phyloP scores from a whole-genome alignment of 768 basidiomycete species.

The Suillus bovinus region DNA sequence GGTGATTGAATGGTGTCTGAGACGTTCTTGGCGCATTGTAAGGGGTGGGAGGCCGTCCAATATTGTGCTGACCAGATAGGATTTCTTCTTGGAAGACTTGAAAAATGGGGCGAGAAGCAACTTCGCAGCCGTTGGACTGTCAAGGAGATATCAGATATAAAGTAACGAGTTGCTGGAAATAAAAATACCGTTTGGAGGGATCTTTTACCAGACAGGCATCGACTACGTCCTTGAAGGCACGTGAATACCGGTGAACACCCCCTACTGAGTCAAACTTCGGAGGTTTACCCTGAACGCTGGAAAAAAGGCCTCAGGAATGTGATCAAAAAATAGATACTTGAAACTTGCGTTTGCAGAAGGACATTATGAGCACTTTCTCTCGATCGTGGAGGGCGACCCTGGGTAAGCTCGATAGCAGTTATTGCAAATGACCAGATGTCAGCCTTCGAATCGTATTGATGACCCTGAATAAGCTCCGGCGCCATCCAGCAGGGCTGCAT shows the following conservation, averaged over 20 bases:
- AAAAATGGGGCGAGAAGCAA: slow-evolving; percentile 82
- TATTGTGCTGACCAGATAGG: slow-evolving; percentile 75
- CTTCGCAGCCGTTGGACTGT: slow-evolving; percentile 74
- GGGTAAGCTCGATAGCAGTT: slow-evolving; percentile 87
- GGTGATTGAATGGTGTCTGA: slow-evolving; percentile 39
- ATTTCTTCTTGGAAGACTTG: slow-evolving; percentile 74
- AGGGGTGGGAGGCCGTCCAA: slow-evolving; percentile 76
- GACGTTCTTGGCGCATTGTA: slow-evolving; percentile 69
- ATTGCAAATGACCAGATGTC: slow-evolving; percentile 98
- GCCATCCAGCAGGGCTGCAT: slow-evolving; percentile 93
- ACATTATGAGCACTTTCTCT: slow-evolving; percentile 73
- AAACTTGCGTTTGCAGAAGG: slow-evolving; percentile 69
- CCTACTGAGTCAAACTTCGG: slow-evolving; percentile 76
- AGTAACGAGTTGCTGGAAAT: not conserved
- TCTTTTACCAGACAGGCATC: slow-evolving; percentile 85
- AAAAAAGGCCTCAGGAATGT: slow-evolving; percentile 3
- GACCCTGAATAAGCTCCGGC: slow-evolving; percentile 86
- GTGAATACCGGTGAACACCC: slow-evolving; percentile 74
- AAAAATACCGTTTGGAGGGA: slow-evolving; percentile 64
- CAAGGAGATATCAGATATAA: not conserved
- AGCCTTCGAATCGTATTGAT: slow-evolving; percentile 80
- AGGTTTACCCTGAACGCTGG: slow-evolving; percentile 72
- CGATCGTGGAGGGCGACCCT: slow-evolving; percentile 85
- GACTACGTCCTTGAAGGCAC: slow-evolving; percentile 80
- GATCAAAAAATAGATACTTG: slow-evolving; percentile 4